Conservation (phyloP, 2,329 filamentous ascomycete species). For the Fusarium nelsonii region DNA sequence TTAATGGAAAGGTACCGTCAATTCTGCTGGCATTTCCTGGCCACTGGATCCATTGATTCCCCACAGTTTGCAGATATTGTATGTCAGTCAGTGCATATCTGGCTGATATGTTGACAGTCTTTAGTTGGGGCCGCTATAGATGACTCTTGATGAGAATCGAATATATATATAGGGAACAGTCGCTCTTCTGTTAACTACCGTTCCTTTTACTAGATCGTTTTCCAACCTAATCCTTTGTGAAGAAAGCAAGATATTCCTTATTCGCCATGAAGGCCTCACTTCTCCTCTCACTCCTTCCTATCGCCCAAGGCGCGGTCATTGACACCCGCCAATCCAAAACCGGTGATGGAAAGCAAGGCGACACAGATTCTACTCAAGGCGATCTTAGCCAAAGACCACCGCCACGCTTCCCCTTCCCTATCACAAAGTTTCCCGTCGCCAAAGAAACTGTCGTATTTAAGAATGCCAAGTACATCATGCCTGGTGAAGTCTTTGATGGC, state of each 20-base stretch:
- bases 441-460: slow-evolving; percentile 48
- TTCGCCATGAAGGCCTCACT: slow-evolving; percentile 44
- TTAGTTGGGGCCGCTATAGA: too few relatives aligned
- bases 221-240: too few relatives aligned
- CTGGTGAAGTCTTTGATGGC: slow-evolving; percentile 52
- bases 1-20: background rate
- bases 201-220: too few relatives aligned
- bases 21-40: too few relatives aligned
- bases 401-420: slow-evolving; percentile 49
- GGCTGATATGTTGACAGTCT: background rate
- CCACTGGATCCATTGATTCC: background rate
- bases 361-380: slow-evolving; percentile 44
- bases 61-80: background rate
- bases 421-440: slow-evolving; percentile 48
- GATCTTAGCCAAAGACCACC: slow-evolving; percentile 46
- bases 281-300: slow-evolving; percentile 38
- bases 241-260: background rate
- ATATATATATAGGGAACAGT: background rate
- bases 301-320: slow-evolving; percentile 35
- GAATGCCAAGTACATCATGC: slow-evolving; percentile 50
- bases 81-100: background rate
- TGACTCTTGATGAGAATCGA: background rate
- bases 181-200: background rate
- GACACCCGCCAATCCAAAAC: slow-evolving; percentile 37
- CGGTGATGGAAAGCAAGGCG: slow-evolving; percentile 43